Base-by-base conservation (phyloP, 179 eudicot species). In the Actinidia arguta region DNA sequence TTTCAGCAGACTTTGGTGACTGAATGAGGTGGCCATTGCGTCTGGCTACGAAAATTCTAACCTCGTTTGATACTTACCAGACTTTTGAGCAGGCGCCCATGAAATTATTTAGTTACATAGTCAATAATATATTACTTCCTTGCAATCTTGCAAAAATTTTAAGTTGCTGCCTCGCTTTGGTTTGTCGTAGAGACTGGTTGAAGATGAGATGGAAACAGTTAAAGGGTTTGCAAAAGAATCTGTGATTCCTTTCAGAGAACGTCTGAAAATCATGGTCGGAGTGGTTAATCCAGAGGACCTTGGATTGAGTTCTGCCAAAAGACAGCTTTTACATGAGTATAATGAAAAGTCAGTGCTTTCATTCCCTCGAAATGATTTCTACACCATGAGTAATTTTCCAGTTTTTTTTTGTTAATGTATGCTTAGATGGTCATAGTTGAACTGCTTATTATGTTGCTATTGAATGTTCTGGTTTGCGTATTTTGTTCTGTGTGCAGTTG, bases 331-430 rank as follows among this genome's bases (percentile, higher is more conserved):
- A 51, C 75, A 90, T 80, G 93, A 95, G 16, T 95, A 95, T 83
- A 95, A 95, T 72, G 95, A 92, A 82, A 94, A 94, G 81, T 95
- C 98, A 9, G 98, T 94, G 55, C 96, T 95, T 73, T 95, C 98
- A 50, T 95, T 98, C 66, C 98, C 98, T 73, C 98, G 94, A 82
- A 98, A 95, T 85, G 84, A 78, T 42, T 95, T 94, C 84, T 91
- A 91, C 85, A 91, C 86, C 90, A 88, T 93, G 63, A 10, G 61
- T 5, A 18, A 56, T 20, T 4, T 61, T 73, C 72, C 47, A 10
- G 22, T 24, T 46, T 25, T 42, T 6, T 18, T 24, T n/a, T 80
- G 66, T 67, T 67, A 6, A 31, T 7, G 20, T 58, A 54, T 54
- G 22, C 11, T 3, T 42, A 47, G 4, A 22, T 73, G 9, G 1